Evolutionary conservation across 208 protist species (phyloP), one percentile per base, ranked within the genome.

Genomic region (Acanthamoeba culbertsoni): DNA sequence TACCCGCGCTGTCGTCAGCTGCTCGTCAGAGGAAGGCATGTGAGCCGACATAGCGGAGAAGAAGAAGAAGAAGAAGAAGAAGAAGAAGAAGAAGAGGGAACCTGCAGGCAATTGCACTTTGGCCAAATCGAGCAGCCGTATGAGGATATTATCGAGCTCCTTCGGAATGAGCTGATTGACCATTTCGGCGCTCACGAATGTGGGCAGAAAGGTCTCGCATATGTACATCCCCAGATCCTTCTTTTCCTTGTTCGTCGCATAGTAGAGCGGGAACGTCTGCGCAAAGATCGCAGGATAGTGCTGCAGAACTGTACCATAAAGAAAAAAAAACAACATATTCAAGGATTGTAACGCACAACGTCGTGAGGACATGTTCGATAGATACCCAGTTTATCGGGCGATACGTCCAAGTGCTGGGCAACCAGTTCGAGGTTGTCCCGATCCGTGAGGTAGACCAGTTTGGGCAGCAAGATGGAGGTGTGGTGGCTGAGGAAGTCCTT

Each of bases 261-360:
- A 92, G 86, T 77, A 92, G n/a, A 92, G 62, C 62, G 86, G 86
- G 33, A 92, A 92, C 23, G 59, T 92, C 31, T 92, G 86, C 8
- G 86, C 86, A 92, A 92, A 92, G 31, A 92, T 92, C 40, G 37
- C 23, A 26, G 59, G 40, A 37, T 59, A 92, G 26, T 92, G 42
- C 86, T 92, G 43, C 0, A 77, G 20, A 12, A 92, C 79, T 65
- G 79, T n/a, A 18, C 1, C 5, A n/a, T 31, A 12, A 10, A 0
- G 6, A 59, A 16, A 59, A 26, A 28, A 26, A 7, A 28, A 28
- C 53, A 59, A 28, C 4, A 59, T 16, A 16, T 26, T 26, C n/a
- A 16, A 23, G 5, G 14, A 16, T 59, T 7, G 0, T 16, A 7
- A 59, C 53, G n/a, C 53, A 8, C 2, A n/a, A 16, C 18, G 23